Conservation (phyloP, 164 flowering plant species). For the Piper longum region DNA sequence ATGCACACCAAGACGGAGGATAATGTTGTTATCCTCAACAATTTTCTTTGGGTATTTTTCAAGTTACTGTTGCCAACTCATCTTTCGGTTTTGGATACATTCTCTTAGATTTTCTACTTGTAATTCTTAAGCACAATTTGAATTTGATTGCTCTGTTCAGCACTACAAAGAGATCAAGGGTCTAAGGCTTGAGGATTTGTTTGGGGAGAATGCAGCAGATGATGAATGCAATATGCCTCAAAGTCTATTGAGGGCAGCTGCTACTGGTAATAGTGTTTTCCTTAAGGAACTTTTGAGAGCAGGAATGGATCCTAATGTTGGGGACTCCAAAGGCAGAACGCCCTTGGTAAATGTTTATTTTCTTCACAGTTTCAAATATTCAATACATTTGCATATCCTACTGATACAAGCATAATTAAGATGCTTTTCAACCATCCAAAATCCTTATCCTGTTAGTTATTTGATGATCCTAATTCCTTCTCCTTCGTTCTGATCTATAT, state of each 20-base stretch:
- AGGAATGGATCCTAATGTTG: slow-evolving; percentile 54
- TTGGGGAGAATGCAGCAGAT: slow-evolving; percentile 26
- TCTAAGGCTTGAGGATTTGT: slow-evolving; percentile 32
- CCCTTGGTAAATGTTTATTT: slow-evolving; percentile 42
- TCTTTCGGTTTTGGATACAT: no score
- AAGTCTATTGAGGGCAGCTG: slow-evolving; percentile 42
- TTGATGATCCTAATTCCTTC: no score
- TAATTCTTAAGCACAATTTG: background rate
- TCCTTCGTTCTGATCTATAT: no score
- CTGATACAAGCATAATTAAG: no score
- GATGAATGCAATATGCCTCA: slow-evolving; percentile 31
- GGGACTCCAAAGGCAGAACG: slow-evolving; percentile 66
- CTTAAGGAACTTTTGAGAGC: slow-evolving; percentile 76
- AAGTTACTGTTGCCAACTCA: background rate
- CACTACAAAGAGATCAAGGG: slow-evolving; percentile 47
- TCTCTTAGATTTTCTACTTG: no score
- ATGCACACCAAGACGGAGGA: slow-evolving; percentile 54
- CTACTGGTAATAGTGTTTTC: slow-evolving; percentile 59
- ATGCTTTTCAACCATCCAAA: no score
- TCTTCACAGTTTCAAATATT: no score
- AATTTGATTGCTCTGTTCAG: slow-evolving; percentile 21
- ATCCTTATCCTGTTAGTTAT: no score
- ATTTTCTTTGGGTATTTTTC: slow-evolving; percentile 55
- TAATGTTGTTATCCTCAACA: slow-evolving; percentile 42
- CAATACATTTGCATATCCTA: no score